Conservation (phyloP, 139 green algal species). For the Micractinium sp. region DNA sequence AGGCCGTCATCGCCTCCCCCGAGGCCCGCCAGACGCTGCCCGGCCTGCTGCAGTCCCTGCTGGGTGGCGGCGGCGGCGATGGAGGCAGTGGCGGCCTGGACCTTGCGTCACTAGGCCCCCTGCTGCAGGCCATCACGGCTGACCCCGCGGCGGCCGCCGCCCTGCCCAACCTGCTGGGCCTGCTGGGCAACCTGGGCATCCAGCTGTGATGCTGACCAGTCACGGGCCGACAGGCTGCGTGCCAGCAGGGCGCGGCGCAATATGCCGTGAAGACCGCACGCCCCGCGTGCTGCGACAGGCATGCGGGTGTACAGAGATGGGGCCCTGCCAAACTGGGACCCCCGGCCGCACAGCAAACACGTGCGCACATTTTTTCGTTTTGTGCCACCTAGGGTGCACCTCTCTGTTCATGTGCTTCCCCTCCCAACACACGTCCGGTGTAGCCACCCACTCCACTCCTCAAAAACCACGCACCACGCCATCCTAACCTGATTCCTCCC, state of each 20-base stretch:
- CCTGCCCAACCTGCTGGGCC: conserved; percentile 12
- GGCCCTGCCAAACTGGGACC: no score
- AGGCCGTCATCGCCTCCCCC: background rate
- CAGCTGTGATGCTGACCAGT: background rate
- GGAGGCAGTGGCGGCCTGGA: background rate
- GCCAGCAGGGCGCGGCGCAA: background rate
- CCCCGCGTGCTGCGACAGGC: background rate
- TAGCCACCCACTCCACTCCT: no score
- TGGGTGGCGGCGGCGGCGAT: background rate
- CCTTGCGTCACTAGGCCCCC: background rate
- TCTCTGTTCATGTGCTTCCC: no score
- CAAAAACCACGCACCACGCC: no score
- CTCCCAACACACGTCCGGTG: no score
- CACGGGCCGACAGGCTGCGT: no score
- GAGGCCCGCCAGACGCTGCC: background rate
- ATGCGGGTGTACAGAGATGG: no score
- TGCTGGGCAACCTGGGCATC: conserved; percentile 22
- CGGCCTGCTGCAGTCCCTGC: conserved; percentile 7
- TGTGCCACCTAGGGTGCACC: no score
- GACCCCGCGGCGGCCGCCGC: background rate
- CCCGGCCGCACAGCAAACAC: no score
- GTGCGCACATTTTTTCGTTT: no score
- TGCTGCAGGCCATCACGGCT: background rate
- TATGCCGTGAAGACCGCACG: no score
- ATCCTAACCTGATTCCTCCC: no score